phyloP scores from a whole-genome alignment of 2,329 filamentous ascomycete species.

The Endoconidiophora laricicola region DNA sequence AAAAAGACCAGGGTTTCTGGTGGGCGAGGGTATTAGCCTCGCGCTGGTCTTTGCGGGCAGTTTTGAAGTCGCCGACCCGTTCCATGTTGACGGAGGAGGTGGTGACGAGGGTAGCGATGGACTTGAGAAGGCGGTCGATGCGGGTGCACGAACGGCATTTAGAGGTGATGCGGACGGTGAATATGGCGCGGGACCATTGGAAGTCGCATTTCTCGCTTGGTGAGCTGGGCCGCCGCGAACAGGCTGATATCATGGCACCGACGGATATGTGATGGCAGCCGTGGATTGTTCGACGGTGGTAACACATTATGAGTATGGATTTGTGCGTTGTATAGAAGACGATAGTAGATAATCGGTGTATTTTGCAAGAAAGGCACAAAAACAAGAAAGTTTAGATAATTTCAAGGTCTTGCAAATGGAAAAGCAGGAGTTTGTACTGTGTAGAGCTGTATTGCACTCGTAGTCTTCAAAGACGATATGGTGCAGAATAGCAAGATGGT shows the following conservation, averaged over 20 bases:
- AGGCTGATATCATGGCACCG: conserved; percentile 10
- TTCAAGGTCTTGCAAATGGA: neutral
- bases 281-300: conserved; percentile 14
- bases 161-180: conserved; percentile 7
- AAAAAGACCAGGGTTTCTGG: conserved; percentile 8
- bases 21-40: neutral
- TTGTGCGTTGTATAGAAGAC: neutral
- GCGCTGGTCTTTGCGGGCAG: neutral
- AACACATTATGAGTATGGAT: conserved; percentile 14
- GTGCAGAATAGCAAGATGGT: too few species aligned
- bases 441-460: too few species aligned
- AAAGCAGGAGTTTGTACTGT: too few species aligned
- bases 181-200: conserved; percentile 13
- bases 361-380: neutral
- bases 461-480: too few species aligned
- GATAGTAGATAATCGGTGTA: neutral
- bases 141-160: conserved; percentile 8
- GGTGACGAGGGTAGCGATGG: conserved; percentile 8
- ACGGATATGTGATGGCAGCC: conserved; percentile 14
- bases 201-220: conserved; percentile 1
- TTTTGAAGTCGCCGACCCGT: conserved; percentile 3
- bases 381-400: neutral
- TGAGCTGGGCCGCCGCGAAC: neutral
- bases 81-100: conserved; percentile 6
- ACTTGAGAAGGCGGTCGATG: conserved; percentile 4